Base-by-base conservation (phyloP, 768 basidiomycete species). In the Lactarius psammicola region DNA sequence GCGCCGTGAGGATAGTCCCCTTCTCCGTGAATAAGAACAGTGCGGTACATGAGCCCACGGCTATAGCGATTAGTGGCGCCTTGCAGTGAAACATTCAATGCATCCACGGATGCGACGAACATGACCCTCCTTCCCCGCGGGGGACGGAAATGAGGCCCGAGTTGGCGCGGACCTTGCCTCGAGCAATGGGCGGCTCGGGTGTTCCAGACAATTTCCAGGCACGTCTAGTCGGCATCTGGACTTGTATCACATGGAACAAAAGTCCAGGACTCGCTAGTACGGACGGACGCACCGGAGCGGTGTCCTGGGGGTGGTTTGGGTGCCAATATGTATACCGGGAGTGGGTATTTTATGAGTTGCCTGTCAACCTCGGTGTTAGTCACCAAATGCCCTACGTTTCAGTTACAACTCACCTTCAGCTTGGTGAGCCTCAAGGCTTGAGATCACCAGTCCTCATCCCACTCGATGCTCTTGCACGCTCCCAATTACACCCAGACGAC, bases 371-470 rank as follows among this genome's bases (percentile, higher is more conserved):
- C 30, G n/a, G n/a, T 31, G 36, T 15, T 3, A 38, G 15, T 38
- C 36, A n/a, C 36, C 28, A 56, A n/a, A 64, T 64, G 63, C 63
- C 63, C 30, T 64, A 64, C 23, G 56, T 57, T 26, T n/a, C 56
- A 28, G 46, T 33, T 53, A 10, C 57, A 11, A 20, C 49, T 4
- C 33, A 6, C 5, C 13, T 30, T 30, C 13, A 23, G 3, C 28
- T n/a, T 20, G 33, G 33, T 31, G 56, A 36, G 9, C 4, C 20
- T 18, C 62, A 31, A 15, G 53, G 18, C 11, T 33, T 55, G 11
- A 30, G 23, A 2, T 34, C 63, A 28, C 33, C 56, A 34, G 17
- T 57, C 23, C 44, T 28, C n/a, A 38, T 51, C 13, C 46, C 42
- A 11, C 17, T 63, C 56, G 9, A 34, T 36, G 13, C 34, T 17